These are phyloP conservation scores for Suillus discolor DNA, from an alignment of 768 basidiomycete genomes.

Conservation along the genomic window DNA sequence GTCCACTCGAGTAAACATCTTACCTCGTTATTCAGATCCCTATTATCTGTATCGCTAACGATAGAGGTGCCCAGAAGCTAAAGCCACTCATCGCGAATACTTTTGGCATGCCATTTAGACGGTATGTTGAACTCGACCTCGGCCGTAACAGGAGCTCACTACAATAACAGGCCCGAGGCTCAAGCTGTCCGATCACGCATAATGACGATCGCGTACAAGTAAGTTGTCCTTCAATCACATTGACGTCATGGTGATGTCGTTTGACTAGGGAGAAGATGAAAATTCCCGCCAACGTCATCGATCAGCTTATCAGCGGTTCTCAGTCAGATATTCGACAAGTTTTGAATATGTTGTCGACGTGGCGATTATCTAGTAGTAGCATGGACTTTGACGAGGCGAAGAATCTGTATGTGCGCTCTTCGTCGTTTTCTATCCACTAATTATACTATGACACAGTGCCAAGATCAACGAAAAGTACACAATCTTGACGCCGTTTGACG, in stretches of 20 bases:
- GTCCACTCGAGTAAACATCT: not conserved
- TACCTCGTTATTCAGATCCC: conserved; percentile 62
- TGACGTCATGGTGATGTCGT: conserved; percentile 5
- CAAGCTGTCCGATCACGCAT: conserved; percentile 81
- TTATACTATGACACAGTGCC: conserved; percentile 47
- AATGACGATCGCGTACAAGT: conserved; percentile 89
- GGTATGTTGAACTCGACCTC: conserved; percentile 45
- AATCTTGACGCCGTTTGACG: conserved; percentile 89
- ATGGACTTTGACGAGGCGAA: conserved; percentile 96
- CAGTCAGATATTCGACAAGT: conserved; percentile 98
- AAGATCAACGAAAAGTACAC: conserved; percentile 92
- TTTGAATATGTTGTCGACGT: conserved; percentile 97
- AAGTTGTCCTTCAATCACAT: conserved; percentile 25
- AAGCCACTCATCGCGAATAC: conserved; percentile 80
- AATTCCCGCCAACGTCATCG: conserved; percentile 87
- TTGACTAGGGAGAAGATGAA: conserved; percentile 83
- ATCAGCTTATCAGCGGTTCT: conserved; percentile 85
- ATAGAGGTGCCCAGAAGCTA: conserved; percentile 83
- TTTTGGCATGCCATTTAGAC: conserved; percentile 74
- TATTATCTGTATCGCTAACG: conserved; percentile 97
- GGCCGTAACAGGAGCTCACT: not conserved
- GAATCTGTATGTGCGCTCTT: conserved; percentile 61
- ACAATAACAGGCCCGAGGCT: conserved; percentile 66
- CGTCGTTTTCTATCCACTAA: not conserved
- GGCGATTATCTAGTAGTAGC: conserved; percentile 78